phyloP scores from a whole-genome alignment of 2,329 filamentous ascomycete species.

The Pseudogymnoascus sp. region DNA sequence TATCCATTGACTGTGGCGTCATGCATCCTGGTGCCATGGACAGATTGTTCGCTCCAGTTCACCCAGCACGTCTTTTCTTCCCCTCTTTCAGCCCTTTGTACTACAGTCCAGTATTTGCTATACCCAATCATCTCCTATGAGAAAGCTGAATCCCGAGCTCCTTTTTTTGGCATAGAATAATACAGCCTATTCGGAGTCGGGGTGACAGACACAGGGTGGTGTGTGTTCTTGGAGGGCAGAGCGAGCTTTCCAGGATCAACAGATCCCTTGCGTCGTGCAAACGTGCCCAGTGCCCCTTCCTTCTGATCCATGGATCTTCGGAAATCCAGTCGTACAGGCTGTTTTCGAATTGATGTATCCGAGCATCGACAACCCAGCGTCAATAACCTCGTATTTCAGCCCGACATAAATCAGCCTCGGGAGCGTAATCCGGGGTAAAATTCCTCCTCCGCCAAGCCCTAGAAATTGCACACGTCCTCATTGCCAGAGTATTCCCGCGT shows the following conservation, averaged over 20 bases:
- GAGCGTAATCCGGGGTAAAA: slow-evolving; percentile 1
- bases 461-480: background rate
- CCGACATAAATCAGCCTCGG: background rate
- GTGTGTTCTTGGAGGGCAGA: background rate
- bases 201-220: background rate
- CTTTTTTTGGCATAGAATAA: background rate
- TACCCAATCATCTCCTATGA: background rate
- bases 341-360: background rate
- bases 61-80: background rate
- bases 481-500: background rate
- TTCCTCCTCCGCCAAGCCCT: background rate
- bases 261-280: background rate
- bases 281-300: background rate
- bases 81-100: background rate
- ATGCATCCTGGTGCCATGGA: background rate
- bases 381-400: background rate
- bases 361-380: background rate
- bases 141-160: background rate
- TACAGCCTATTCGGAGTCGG: background rate
- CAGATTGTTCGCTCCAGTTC: background rate
- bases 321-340: background rate
- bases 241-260: background rate
- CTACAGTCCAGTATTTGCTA: background rate
- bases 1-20: background rate
- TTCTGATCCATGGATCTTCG: background rate